phyloP scores from a whole-genome alignment of 352 stramenopile genomes.

The Thraustotheca clavata region DNA sequence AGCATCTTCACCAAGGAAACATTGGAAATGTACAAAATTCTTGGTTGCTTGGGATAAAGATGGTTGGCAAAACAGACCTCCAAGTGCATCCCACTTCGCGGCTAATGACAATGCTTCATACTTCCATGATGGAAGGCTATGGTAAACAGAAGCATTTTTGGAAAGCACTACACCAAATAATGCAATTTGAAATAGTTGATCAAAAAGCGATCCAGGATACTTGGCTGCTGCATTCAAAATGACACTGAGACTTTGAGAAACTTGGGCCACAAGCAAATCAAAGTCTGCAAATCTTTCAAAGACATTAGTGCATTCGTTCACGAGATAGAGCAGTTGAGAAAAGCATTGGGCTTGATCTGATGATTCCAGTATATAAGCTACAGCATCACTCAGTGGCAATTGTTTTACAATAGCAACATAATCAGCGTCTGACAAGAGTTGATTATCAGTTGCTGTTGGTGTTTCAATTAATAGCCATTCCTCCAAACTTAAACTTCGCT shows the following conservation, averaged over 20 bases:
- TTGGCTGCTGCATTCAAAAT: not conserved
- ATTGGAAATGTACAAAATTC: constrained; percentile 2
- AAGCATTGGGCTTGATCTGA: not conserved
- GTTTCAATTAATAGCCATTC: constrained; percentile 74
- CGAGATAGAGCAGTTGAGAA: constrained; percentile 13
- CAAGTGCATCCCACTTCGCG: constrained; percentile 77
- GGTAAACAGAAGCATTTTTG: constrained; percentile 9
- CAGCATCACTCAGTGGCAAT: constrained; percentile 33
- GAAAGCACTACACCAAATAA: constrained; percentile 38
- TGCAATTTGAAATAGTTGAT: constrained; percentile 77
- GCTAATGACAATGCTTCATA: constrained; percentile 45
- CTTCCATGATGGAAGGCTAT: not conserved
- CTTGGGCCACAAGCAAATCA: constrained; percentile 9
- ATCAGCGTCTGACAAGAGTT: constrained; percentile 76
- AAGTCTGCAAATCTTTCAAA: constrained; percentile 21
- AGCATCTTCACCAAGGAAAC: not conserved
- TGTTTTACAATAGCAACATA: constrained; percentile 79
- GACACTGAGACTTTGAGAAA: not conserved
- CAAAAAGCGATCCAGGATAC: constrained; percentile 30
- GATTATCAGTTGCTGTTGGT: constrained; percentile 7
- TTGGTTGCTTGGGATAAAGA: not conserved
- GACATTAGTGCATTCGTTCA: constrained; percentile 20
- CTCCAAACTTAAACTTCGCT: not conserved
- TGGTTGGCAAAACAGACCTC: constrained; percentile 51
- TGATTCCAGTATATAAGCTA: not conserved